Conservation (phyloP, 106 monocot genomes). For the Alisma plantagoaquatica region DNA sequence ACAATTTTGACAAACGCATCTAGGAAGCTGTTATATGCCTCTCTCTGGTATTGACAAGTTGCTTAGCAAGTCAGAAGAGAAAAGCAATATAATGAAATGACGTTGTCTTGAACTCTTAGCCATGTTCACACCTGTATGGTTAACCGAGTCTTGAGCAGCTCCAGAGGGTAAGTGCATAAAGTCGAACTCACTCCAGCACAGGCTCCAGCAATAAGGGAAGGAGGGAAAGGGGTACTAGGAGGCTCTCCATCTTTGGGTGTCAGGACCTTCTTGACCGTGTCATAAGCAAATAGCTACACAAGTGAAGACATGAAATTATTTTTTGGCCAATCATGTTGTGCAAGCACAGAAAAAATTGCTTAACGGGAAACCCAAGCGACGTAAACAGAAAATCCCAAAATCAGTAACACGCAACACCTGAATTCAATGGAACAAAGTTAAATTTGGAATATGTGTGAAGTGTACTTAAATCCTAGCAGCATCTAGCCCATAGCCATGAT, state of each 20-base stretch:
- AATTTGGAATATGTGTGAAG: too few relatives aligned
- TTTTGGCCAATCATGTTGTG: too few relatives aligned
- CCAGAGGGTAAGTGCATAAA: constrained; percentile 77
- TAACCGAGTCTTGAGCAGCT: constrained; percentile 82
- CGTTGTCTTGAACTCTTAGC: too few relatives aligned
- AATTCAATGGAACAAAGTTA: too few relatives aligned
- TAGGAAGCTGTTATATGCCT: constrained; percentile 64
- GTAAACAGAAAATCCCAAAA: too few relatives aligned
- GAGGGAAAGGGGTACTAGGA: constrained; percentile 47
- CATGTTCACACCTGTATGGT: constrained; percentile 98
- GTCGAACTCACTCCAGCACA: constrained; percentile 90
- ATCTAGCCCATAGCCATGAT: too few relatives aligned
- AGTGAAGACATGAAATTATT: too few relatives aligned
- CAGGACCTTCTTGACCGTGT: constrained; percentile 71
- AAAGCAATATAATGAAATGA: too few relatives aligned
- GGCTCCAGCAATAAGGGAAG: constrained; percentile 83
- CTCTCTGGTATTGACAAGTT: constrained; percentile 38
- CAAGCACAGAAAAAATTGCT: too few relatives aligned
- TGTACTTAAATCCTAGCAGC: too few relatives aligned
- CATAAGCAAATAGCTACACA: constrained; percentile 78
- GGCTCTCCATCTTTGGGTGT: constrained; percentile 41
- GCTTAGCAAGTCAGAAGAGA: background rate
- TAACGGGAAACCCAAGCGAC: too few relatives aligned
- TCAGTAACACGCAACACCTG: too few relatives aligned
- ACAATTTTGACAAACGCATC: constrained; percentile 81